Conservation (phyloP, 371 early-diverging fungal species). For the Smittium culicis region DNA sequence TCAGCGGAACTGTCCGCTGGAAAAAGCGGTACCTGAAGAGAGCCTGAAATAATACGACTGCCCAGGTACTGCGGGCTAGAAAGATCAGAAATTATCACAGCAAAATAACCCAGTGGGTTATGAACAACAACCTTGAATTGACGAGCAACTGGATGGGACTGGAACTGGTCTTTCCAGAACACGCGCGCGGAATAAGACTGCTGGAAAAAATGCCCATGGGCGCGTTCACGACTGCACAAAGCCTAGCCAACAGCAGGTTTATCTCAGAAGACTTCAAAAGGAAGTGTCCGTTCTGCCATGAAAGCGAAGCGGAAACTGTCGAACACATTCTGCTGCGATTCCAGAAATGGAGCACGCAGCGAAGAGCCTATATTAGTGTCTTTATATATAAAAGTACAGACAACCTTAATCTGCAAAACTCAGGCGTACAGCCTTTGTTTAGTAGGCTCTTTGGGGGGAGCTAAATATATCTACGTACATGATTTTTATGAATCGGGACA, state of each 20-base stretch:
- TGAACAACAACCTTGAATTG: neutral
- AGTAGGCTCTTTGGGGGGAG: neutral
- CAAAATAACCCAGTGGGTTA: neutral
- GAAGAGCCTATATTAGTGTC: neutral
- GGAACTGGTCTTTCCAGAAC: neutral
- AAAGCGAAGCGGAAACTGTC: neutral
- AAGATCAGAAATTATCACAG: neutral
- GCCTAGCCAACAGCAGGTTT: neutral
- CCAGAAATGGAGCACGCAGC: neutral
- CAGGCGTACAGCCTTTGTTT: neutral
- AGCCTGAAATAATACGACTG: neutral
- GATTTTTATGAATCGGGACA: neutral
- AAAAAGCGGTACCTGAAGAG: neutral
- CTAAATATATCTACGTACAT: neutral
- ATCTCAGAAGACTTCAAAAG: neutral
- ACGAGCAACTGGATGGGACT: neutral
- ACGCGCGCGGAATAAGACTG: neutral
- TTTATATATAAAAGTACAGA: neutral
- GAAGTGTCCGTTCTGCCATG: neutral
- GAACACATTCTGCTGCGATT: neutral
- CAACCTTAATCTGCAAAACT: neutral
- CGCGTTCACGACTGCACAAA: neutral
- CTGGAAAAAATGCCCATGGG: neutral
- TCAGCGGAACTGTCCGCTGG: neutral
- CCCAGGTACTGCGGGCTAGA: neutral